Evolutionary conservation across 805 yeast species (phyloP), one percentile per base, ranked within the genome.

Genomic region (Myxozyma geophila): DNA sequence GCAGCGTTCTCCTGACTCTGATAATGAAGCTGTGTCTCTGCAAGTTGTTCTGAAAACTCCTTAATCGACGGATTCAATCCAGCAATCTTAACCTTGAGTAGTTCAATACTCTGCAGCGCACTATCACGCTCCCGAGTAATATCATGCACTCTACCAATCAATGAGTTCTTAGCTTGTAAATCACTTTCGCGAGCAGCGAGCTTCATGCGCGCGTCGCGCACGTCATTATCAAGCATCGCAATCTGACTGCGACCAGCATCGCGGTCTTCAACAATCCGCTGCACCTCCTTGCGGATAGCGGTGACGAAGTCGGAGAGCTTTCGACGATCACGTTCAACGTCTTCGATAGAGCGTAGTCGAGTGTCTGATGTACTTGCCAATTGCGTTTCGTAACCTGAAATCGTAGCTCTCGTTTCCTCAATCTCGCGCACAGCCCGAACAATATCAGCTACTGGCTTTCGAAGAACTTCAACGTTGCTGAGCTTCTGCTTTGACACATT

Each of bases 131-230:
- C 84, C 17, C 62, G 0, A 56, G 57, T 51, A 55, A 44, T 48
- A 70, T 75, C 53, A 28, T 44, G 62, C 9, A 59, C 39, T 15
- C 69, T 56, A 5, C 52, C 48, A 10, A 17, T 39, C 47, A 66
- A 39, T 33, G 77, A 79, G 21, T 75, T 75, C 41, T 80, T 77
- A 61, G 85, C 88, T 52, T 80, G 72, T 37, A 84, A 75, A 5
- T 84, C 75, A 53, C 77, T 79, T 70, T 87, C 89, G 60, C 85
- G 72, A 50, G 82, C 80, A 67, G 84, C 83, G 33, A 89, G 81
- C 2, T 72, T 69, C 50, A 87, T 73, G 68, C 79, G 78, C 58
- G 81, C 79, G 68, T 86, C 89, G 62, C 85, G 85, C 13, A 86
- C 74, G 41, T 74, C 74, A 40, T 77, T 80, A 62, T 87, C 88